These are phyloP conservation scores for Eimeria sp. DNA, from an alignment of 169 alveolate genomes.

Conservation along the genomic window DNA sequence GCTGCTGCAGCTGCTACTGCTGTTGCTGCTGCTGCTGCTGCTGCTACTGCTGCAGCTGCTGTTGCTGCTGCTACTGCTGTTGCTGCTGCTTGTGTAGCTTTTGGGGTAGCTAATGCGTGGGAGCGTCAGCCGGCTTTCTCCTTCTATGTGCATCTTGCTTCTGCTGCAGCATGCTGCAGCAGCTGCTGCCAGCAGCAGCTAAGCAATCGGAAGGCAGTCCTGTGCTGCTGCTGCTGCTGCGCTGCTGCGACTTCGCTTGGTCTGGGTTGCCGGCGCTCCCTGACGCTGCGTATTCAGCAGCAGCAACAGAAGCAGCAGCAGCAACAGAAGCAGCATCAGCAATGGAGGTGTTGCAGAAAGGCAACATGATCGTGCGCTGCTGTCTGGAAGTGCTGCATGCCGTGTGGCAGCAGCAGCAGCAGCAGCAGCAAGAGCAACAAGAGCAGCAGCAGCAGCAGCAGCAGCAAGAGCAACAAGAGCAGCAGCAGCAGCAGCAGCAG, in stretches of 20 bases:
- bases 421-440: conserved; percentile 56
- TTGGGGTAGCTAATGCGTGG: not conserved
- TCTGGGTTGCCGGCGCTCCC: conserved; percentile 12
- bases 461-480: conserved; percentile 19
- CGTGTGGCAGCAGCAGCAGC: conserved; percentile 27
- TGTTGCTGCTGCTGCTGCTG: not conserved
- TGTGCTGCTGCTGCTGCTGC: conserved; percentile 65
- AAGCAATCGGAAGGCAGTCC: not conserved
- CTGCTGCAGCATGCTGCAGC: conserved; percentile 56
- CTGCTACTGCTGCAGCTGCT: not conserved
- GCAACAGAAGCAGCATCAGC: conserved; percentile 43
- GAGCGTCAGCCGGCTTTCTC: not conserved
- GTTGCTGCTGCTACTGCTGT: not conserved
- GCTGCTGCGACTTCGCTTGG: conserved; percentile 66
- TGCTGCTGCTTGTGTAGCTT: no score
- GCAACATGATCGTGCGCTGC: conserved; percentile 54
- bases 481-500: conserved; percentile 49
- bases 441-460: conserved; percentile 4
- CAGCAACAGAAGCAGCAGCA: conserved; percentile 17
- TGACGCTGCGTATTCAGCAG: not conserved
- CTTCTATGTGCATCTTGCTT: not conserved
- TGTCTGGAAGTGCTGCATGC: conserved; percentile 71
- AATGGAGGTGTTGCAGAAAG: conserved; percentile 45
- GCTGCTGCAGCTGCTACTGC: conserved; percentile 16
- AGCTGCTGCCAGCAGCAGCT: conserved; percentile 27